Conservation (phyloP, 2,329 filamentous ascomycete genomes). For the Catunica adiposa region DNA sequence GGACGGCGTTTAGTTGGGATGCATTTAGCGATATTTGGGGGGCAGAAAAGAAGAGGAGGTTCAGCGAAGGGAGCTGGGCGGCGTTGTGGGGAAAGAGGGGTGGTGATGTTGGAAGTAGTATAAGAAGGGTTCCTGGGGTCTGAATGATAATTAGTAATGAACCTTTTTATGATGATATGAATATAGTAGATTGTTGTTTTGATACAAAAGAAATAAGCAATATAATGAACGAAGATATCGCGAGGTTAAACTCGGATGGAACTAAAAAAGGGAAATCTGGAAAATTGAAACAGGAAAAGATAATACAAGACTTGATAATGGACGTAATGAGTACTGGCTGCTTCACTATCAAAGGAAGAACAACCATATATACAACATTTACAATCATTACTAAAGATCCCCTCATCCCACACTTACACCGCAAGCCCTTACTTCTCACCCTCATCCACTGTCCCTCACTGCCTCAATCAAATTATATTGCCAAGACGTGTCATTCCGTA, state of each 20-base stretch:
- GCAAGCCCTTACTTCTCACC: too few species aligned
- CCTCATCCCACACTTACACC: too few species aligned
- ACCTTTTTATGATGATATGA: not conserved
- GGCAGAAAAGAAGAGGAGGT: not conserved
- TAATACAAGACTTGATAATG: too few species aligned
- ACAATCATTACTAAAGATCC: too few species aligned
- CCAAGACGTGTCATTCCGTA: constrained; percentile 37
- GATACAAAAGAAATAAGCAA: constrained; percentile 3
- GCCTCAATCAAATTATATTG: constrained; percentile 41
- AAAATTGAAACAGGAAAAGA: too few species aligned
- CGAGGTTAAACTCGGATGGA: not conserved
- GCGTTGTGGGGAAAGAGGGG: not conserved
- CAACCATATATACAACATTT: too few species aligned
- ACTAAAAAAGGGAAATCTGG: too few species aligned
- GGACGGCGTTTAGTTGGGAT: constrained; percentile 45
- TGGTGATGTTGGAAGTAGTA: not conserved
- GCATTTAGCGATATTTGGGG: constrained; percentile 28
- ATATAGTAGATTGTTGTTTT: not conserved
- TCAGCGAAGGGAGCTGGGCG: not conserved
- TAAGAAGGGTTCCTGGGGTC: too few species aligned
- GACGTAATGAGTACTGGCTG: too few species aligned
- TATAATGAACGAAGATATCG: not conserved
- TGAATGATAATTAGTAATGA: too few species aligned
- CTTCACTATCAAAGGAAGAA: too few species aligned
- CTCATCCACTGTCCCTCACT: constrained; percentile 21